A percentile compares a stretch with the other conserved stretches of the same genome.
Evolutionary conservation across 352 stramenopile genomes (phyloP).

Genomic region (Plasmopara halstedii): DNA sequence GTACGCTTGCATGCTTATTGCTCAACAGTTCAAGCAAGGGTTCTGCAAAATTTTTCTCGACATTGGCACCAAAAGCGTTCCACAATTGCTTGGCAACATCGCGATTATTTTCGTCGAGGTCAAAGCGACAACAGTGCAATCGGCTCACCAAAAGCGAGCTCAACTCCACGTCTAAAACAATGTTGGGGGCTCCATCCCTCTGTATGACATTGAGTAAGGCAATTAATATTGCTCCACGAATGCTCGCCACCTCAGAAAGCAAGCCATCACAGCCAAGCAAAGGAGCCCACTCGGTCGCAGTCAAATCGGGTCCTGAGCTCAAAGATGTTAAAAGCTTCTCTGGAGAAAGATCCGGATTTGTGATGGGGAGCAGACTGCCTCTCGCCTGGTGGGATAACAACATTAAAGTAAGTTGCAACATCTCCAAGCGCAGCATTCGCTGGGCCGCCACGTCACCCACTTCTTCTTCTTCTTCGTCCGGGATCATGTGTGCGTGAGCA

Average conservation of each 20-base stretch:
- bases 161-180: slow-evolving; percentile 27
- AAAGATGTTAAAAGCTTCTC: slow-evolving; percentile 48
- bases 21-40: slow-evolving; percentile 65
- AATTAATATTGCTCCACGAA: slow-evolving; percentile 50
- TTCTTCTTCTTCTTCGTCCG: slow-evolving; percentile 82
- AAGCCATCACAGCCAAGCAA: slow-evolving; percentile 63
- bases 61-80: slow-evolving; percentile 35
- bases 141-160: slow-evolving; percentile 50
- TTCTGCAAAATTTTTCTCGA: slow-evolving; percentile 56
- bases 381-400: slow-evolving; percentile 51
- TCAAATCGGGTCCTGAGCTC: slow-evolving; percentile 49
- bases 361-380: slow-evolving; percentile 46
- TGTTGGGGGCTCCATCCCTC: slow-evolving; percentile 40
- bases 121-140: slow-evolving; percentile 62
- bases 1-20: slow-evolving; percentile 66
- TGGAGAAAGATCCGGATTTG: slow-evolving; percentile 52
- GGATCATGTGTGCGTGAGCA: slow-evolving; percentile 78
- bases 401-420: slow-evolving; percentile 63
- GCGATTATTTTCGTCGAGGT: slow-evolving; percentile 50
- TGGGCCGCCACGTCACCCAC: slow-evolving; percentile 75
- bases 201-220: slow-evolving; percentile 54
- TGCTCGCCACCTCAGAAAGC: slow-evolving; percentile 47
- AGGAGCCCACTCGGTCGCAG: slow-evolving; percentile 51
- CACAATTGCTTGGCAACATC: slow-evolving; percentile 57
- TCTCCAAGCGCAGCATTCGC: slow-evolving; percentile 59